Evolutionary conservation across 257 asterid species (phyloP).

Genomic region (Forsythia viridissima): DNA sequence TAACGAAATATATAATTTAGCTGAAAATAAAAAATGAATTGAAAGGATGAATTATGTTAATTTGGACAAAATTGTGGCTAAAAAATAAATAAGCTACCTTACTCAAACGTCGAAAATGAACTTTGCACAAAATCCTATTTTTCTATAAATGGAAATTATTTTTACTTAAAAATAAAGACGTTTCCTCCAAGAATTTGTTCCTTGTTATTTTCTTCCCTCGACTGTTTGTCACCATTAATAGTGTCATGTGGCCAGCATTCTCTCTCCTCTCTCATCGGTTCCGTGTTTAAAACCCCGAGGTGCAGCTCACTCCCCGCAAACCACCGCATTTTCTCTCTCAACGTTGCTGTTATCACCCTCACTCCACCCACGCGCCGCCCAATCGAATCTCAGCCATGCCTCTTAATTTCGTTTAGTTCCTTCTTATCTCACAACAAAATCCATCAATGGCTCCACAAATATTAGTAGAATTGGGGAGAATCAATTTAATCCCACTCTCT

Average conservation of each 20-base stretch:
- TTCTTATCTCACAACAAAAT: background rate
- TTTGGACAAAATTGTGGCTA: too few species aligned
- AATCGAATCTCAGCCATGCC: slow-evolving; percentile 18
- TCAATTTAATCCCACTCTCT: slow-evolving; percentile 49
- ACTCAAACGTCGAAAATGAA: too few species aligned
- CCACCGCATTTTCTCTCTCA: slow-evolving; percentile 2
- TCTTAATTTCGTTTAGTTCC: slow-evolving; percentile 14
- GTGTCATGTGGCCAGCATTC: background rate
- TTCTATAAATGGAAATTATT: too few species aligned
- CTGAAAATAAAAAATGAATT: too few species aligned
- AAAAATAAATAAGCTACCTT: too few species aligned
- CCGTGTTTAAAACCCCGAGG: background rate
- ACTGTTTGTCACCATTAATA: background rate
- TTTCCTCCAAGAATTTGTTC: too few species aligned
- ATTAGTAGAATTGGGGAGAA: slow-evolving; percentile 48
- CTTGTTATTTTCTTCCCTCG: background rate
- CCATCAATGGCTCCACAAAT: slow-evolving; percentile 51
- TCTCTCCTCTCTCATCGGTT: background rate
- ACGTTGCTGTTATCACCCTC: background rate
- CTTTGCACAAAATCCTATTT: too few species aligned
- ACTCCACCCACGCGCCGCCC: background rate
- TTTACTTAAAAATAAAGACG: too few species aligned
- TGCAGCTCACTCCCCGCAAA: background rate
- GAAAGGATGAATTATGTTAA: too few species aligned
- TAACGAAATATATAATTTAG: too few species aligned